Conservation (phyloP, 257 asterid genomes). For the Scutellaria galericulata region DNA sequence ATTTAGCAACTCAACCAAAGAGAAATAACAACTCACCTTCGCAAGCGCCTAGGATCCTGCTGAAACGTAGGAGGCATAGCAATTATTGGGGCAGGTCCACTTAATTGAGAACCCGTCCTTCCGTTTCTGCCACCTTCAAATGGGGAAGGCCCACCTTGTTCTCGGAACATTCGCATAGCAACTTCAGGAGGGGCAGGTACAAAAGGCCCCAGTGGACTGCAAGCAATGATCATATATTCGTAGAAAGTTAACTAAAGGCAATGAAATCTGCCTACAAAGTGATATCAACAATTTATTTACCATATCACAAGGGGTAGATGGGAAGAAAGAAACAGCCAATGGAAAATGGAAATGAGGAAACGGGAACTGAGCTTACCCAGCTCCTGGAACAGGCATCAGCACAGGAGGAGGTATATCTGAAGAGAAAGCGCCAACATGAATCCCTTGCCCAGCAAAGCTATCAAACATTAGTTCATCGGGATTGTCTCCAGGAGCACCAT, state of each 20-base stretch:
- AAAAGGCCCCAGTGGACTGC: conserved; percentile 96
- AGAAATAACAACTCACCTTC: conserved; percentile 62
- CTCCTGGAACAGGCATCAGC: conserved; percentile 99
- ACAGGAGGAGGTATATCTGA: conserved; percentile 91
- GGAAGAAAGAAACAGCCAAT: background rate
- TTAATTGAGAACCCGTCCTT: conserved; percentile 38
- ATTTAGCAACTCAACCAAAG: conserved; percentile 23
- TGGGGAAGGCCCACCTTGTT: conserved; percentile 88
- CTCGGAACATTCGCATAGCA: conserved; percentile 96
- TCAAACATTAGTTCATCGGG: conserved; percentile 83
- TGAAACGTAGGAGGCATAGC: conserved; percentile 73
- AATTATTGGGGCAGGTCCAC: conserved; percentile 67
- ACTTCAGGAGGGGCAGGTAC: conserved; percentile 99
- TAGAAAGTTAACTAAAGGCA: background rate
- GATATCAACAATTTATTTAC: conserved; percentile 10
- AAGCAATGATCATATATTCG: conserved; percentile 32
- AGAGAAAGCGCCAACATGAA: conserved; percentile 69
- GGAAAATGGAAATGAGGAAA: background rate
- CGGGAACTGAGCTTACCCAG: conserved; percentile 65
- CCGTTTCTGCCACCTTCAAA: conserved; percentile 87
- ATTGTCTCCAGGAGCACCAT: conserved; percentile 63
- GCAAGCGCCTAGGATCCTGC: conserved; percentile 94
- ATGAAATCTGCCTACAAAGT: background rate
- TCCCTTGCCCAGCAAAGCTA: conserved; percentile 76
- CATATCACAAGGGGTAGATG: background rate